These are phyloP conservation scores for Mycena floridula DNA, from an alignment of 768 basidiomycete species.

Conservation along the genomic window DNA sequence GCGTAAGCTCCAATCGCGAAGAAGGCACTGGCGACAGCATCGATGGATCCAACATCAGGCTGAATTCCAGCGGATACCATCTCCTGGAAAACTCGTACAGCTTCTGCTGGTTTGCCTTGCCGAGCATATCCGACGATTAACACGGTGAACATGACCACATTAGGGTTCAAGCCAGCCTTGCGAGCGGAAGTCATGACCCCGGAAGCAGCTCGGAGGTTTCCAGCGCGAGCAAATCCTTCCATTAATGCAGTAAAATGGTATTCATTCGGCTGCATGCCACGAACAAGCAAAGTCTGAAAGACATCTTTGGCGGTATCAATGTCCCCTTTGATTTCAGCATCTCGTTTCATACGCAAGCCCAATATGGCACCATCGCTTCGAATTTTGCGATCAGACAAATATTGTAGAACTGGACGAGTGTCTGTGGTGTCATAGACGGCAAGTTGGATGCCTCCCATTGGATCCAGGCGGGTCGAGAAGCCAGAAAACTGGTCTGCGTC, in stretches of 20 bases:
- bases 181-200: conserved; percentile 47
- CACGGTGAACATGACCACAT: conserved; percentile 70
- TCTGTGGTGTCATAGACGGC: conserved; percentile 24
- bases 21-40: conserved; percentile 66
- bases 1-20: conserved; percentile 47
- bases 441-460: conserved; percentile 38
- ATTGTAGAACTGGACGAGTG: conserved; percentile 36
- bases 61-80: conserved; percentile 58
- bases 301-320: conserved; percentile 43
- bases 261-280: conserved; percentile 65
- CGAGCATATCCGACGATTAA: conserved; percentile 68
- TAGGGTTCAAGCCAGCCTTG: conserved; percentile 45
- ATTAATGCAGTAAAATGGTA: conserved; percentile 74
- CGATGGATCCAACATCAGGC: conserved; percentile 68
- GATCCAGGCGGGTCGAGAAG: conserved; percentile 35
- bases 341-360: conserved; percentile 57
- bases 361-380: conserved; percentile 52
- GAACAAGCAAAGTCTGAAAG: conserved; percentile 53
- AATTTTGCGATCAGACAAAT: conserved; percentile 40
- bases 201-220: conserved; percentile 54
- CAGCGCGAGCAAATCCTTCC: conserved; percentile 58
- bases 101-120: conserved; percentile 46
- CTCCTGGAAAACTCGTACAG: conserved; percentile 47
- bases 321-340: conserved; percentile 48
- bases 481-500: conserved; percentile 14